These are phyloP conservation scores for Solanum clarkiae DNA, from an alignment of 257 asterid species.

Conservation along the genomic window DNA sequence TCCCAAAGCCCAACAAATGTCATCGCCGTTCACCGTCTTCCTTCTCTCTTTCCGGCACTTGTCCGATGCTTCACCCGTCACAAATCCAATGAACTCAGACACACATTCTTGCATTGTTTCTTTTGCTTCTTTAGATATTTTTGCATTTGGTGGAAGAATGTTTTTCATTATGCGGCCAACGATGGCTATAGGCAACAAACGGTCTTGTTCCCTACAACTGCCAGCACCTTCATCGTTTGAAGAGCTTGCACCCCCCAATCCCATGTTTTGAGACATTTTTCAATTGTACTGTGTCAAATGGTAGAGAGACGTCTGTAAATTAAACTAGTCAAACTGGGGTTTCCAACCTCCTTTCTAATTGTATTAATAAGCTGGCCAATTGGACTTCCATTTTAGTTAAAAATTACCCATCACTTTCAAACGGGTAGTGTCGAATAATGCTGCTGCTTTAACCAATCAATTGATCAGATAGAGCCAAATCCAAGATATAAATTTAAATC, in stretches of 20 bases:
- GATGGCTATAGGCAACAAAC: constrained; percentile 58
- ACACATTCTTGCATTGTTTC: constrained; percentile 76
- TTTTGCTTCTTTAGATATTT: constrained; percentile 67
- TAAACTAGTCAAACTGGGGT: not conserved
- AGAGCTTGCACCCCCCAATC: not conserved
- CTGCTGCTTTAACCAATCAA: not conserved
- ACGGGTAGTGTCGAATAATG: not conserved
- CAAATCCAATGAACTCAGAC: constrained; percentile 66
- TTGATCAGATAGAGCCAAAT: not conserved
- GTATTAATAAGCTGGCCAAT: not conserved
- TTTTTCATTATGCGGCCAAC: constrained; percentile 75
- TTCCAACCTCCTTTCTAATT: not conserved
- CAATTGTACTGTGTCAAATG: not conserved
- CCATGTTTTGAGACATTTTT: constrained; percentile 22
- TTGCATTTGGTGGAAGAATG: constrained; percentile 46
- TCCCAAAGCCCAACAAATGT: constrained; percentile 47
- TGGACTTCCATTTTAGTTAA: not conserved
- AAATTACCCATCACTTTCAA: not conserved
- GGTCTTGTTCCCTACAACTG: constrained; percentile 27
- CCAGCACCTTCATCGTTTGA: not conserved
- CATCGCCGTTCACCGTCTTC: constrained; percentile 68
- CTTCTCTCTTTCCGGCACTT: constrained; percentile 57
- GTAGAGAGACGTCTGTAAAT: not conserved
- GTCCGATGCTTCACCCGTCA: constrained; percentile 62
- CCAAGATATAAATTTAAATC: not conserved